Evolutionary conservation across 2,329 filamentous ascomycete species (phyloP), one percentile per base, ranked within the genome.

Genomic region (Aspergillus sp.): DNA sequence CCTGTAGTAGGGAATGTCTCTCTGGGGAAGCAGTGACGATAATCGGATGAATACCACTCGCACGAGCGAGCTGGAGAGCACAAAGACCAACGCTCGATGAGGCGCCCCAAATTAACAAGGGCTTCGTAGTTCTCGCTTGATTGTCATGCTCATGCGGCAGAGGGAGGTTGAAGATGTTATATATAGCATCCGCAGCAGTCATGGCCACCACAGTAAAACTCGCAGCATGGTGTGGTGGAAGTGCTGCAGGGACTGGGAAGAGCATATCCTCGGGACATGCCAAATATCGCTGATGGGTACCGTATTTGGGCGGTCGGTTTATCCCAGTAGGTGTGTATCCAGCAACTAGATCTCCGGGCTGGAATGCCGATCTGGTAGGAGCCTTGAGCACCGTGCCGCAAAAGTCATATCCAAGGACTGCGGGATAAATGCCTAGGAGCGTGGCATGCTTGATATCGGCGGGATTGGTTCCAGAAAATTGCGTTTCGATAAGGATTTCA

Each of bases 21-120:
- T 49, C 30, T 11, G 62, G 57, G 42, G 69, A 67, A 19, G 71
- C 68, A 15, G 69, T 73, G 8, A 70, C 67, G 52, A 73, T 62
- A 47, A 73, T 65, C 27, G 62, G 63, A 17, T 59, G 57, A 58
- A 42, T n/a, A 7, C 58, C 58, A 36, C 58, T 56, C 2, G 47
- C 44, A 15, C 10, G n/a, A 1, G 53, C 58, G 23, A 57, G 54
- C 30, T 60, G 58, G 8, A 60, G 13, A 19, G 58, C 42, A 32
- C 11, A 38, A 7, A 52, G 30, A 2, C 55, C 55, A 21, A 58
- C 55, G 17, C 48, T 32, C 23, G 32, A 42, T n/a, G 56, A 58
- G 8, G 56, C 56, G 15, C 56, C 55, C 55, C 55, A 58, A 36
- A 58, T 58, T 8, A 58, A n/a, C 5, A 58, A 19, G 5, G 39